Conservation (phyloP, 305 asterid genomes). For the Fraxinus greggii region DNA sequence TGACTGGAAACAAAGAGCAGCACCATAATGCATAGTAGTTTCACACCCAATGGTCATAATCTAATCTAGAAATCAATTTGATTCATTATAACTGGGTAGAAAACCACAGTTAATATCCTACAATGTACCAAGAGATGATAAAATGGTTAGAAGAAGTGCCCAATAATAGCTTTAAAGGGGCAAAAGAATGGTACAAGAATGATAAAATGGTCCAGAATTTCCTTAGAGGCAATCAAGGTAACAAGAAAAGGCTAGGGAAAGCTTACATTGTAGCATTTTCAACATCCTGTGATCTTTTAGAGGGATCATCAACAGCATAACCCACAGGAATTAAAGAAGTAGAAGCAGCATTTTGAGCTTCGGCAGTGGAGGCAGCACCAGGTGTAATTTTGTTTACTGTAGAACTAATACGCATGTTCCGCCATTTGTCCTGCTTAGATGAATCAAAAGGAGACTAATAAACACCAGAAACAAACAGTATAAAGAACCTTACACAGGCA, state of each 20-base stretch:
- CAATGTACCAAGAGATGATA: background rate
- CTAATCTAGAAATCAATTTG: background rate
- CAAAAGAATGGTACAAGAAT: background rate
- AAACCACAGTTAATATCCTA: background rate
- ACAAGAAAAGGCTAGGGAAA: conserved; percentile 18
- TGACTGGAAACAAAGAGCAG: background rate
- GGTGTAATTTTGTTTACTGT: conserved; percentile 20
- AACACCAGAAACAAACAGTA: background rate
- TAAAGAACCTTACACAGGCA: conserved; percentile 5
- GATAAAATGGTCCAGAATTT: background rate
- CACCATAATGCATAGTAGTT: background rate
- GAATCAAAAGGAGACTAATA: conserved; percentile 13
- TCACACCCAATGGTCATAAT: background rate
- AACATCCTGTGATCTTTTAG: conserved; percentile 27
- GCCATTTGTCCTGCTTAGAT: conserved; percentile 60
- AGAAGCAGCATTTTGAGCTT: conserved; percentile 20
- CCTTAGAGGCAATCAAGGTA: conserved; percentile 6
- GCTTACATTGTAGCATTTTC: conserved; percentile 28
- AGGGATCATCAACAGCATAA: conserved; percentile 23
- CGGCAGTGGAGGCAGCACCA: conserved; percentile 19
- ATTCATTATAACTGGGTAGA: conserved; percentile 1
- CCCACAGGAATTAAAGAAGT: conserved; percentile 19
- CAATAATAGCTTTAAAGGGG: background rate
- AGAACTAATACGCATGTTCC: conserved; percentile 37
- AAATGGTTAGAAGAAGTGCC: background rate